Evolutionary conservation across 352 stramenopile species (phyloP), one percentile per base, ranked within the genome.

Genomic region (Pythium biforme): DNA sequence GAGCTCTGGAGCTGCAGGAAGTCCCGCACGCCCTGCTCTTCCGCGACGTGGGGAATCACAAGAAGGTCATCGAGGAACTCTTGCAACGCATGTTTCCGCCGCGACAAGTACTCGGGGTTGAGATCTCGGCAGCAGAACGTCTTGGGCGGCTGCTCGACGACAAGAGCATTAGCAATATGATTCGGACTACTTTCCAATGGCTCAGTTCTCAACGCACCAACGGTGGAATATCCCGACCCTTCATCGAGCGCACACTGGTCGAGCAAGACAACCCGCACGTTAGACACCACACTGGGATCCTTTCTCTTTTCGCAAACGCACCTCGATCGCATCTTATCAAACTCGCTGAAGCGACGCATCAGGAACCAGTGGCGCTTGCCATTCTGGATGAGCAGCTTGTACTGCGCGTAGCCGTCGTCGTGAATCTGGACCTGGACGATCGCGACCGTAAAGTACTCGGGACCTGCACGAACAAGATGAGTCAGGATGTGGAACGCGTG

Each of bases 401-500:
- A 92, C 52, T 81, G 64, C 20, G 83, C 83, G 63, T 80, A 86
- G 48, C 70, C 43, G 50, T 74, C 46, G 9, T 79, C 72, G 60
- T 86, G 77, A 12, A 92, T 64, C 10, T 74, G 45, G 41, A 77
- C 72, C 27, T 72, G 72, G 54, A 87, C 74, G 41, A 89, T 81
- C 19, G 75, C 70, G 49, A 86, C 79, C 0, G 83, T 92, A 60
- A 90, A 92, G 69, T 90, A 92, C 62, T 92, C 80, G 0, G 77
- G 69, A 4, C 82, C 82, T 91, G 57, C 33, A 22, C 29, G 11
- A 31, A 29, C 17, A 57, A 22, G 41, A 56, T 23, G 27, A 41
- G n/a, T 14, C 4, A 5, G 14, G 34, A 9, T 5, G 34, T 17
- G 37, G 4, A 4, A 20, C 14, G 14, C 17, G 12, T 51, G 45